Percentiles rank a stretch among this genome's conserved stretches.
phyloP scores from a whole-genome alignment of 495 filamentous ascomycete genomes.

The Penicillium maclennaniae region DNA sequence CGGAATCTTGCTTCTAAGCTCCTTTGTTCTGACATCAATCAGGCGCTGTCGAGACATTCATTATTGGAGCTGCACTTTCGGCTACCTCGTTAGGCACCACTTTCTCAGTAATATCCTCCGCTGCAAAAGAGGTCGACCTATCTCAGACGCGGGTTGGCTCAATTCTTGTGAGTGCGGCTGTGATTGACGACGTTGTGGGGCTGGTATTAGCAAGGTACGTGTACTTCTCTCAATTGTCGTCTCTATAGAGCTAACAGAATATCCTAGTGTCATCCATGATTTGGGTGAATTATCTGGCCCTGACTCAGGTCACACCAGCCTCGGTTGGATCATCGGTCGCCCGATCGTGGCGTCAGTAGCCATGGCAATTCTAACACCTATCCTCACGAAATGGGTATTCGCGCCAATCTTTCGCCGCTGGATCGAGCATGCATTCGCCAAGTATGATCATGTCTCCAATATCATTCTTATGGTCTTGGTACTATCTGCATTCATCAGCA shows the following conservation, averaged over 20 bases:
- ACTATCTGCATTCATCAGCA: slow-evolving; percentile 48
- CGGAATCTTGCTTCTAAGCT: too few species aligned
- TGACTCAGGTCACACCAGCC: slow-evolving; percentile 26
- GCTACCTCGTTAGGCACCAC: slow-evolving; percentile 37
- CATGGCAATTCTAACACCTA: slow-evolving; percentile 47
- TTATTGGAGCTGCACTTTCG: slow-evolving; percentile 32
- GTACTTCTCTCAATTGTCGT: background rate
- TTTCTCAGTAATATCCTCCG: slow-evolving; percentile 31
- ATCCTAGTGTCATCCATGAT: slow-evolving; percentile 43
- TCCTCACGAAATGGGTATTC: slow-evolving; percentile 45
- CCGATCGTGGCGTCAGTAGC: slow-evolving; percentile 54
- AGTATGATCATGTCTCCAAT: slow-evolving; percentile 30
- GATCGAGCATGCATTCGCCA: slow-evolving; percentile 32
- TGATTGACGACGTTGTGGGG: slow-evolving; percentile 80
- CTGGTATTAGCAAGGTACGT: slow-evolving; percentile 42
- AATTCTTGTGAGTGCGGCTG: slow-evolving; percentile 55
- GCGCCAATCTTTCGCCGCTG: slow-evolving; percentile 38
- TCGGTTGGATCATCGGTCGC: slow-evolving; percentile 45
- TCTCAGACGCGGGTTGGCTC: slow-evolving; percentile 32
- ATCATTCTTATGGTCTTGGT: slow-evolving; percentile 38
- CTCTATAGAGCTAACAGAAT: background rate
- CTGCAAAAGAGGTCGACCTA: slow-evolving; percentile 24
- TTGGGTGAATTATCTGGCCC: slow-evolving; percentile 29
- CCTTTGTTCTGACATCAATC: background rate
- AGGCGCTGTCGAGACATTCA: slow-evolving; percentile 37